Evolutionary conservation across 2,329 filamentous ascomycete genomes (phyloP).

Genomic region (Alternaria triticimaculans): DNA sequence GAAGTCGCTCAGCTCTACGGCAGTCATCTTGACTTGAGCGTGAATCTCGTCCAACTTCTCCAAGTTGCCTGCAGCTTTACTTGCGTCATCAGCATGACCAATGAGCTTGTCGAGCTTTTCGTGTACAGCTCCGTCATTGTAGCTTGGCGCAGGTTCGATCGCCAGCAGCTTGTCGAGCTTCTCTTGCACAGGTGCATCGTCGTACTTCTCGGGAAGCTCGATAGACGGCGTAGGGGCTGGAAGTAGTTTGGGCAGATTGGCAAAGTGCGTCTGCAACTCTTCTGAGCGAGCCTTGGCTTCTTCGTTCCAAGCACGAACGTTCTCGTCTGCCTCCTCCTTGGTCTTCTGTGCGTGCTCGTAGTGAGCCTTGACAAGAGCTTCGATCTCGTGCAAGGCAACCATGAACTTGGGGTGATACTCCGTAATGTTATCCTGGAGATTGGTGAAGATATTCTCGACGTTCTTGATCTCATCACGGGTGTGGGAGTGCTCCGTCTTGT

Average conservation of each 20-base stretch:
- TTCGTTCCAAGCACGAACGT: slow-evolving; percentile 51
- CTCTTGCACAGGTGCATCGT: slow-evolving; percentile 66
- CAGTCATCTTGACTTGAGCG: slow-evolving; percentile 82
- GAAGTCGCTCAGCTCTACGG: slow-evolving; percentile 83
- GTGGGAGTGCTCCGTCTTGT: slow-evolving; percentile 79
- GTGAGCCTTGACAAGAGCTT: slow-evolving; percentile 81
- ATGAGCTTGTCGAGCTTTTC: slow-evolving; percentile 64
- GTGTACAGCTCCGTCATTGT: slow-evolving; percentile 60
- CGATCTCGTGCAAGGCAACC: slow-evolving; percentile 83
- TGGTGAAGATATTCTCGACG: slow-evolving; percentile 73
- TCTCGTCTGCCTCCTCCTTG: slow-evolving; percentile 53
- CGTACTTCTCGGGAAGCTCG: slow-evolving; percentile 52
- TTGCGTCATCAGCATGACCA: slow-evolving; percentile 65
- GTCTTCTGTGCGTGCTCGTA: slow-evolving; percentile 81
- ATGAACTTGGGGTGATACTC: slow-evolving; percentile 91
- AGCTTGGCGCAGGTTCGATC: slow-evolving; percentile 23
- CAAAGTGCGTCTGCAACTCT: slow-evolving; percentile 51
- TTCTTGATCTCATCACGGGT: slow-evolving; percentile 83
- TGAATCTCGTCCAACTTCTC: slow-evolving; percentile 89
- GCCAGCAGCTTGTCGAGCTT: slow-evolving; percentile 64
- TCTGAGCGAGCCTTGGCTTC: slow-evolving; percentile 53
- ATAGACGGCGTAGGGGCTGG: slow-evolving; percentile 57
- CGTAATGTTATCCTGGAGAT: slow-evolving; percentile 76
- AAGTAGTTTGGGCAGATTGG: slow-evolving; percentile 53
- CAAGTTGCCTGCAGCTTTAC: slow-evolving; percentile 75